These are phyloP conservation scores for Bremia lactucae DNA, from an alignment of 352 stramenopile species.

Conservation along the genomic window DNA sequence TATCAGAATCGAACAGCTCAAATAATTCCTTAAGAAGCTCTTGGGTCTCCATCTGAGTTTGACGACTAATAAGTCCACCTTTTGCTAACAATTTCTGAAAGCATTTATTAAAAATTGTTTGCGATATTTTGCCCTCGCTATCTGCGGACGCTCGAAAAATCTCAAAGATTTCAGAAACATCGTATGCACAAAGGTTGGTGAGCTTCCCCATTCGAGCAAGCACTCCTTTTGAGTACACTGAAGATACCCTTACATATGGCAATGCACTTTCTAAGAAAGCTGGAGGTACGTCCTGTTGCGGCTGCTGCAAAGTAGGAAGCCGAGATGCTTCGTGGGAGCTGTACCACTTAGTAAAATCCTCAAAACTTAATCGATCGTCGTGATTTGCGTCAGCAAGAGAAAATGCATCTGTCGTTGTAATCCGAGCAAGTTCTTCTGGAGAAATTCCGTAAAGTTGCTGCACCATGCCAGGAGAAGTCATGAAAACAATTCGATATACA, in stretches of 20 bases:
- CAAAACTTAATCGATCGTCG: slow-evolving; percentile 60
- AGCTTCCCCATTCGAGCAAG: slow-evolving; percentile 69
- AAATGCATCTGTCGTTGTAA: slow-evolving; percentile 70
- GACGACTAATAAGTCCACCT: slow-evolving; percentile 25
- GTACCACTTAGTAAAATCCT: slow-evolving; percentile 84
- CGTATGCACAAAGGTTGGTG: slow-evolving; percentile 72
- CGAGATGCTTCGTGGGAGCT: slow-evolving; percentile 18
- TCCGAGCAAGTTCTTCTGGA: slow-evolving; percentile 51
- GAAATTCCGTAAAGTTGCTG: slow-evolving; percentile 40
- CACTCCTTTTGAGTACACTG: slow-evolving; percentile 27
- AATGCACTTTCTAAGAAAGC: background rate
- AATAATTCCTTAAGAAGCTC: slow-evolving; percentile 65
- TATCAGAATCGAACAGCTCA: slow-evolving; percentile 70
- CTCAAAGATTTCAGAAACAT: slow-evolving; percentile 82
- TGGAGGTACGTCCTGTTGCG: background rate
- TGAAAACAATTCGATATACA: slow-evolving; percentile 78
- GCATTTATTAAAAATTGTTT: slow-evolving; percentile 66
- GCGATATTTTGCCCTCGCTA: slow-evolving; percentile 41
- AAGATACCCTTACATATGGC: slow-evolving; percentile 8
- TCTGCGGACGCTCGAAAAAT: slow-evolving; percentile 74
- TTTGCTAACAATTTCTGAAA: slow-evolving; percentile 74
- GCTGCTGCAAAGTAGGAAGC: slow-evolving; percentile 3
- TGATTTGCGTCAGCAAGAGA: slow-evolving; percentile 41
- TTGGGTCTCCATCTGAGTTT: slow-evolving; percentile 32
- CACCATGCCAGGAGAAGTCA: slow-evolving; percentile 35